Conservation (phyloP, 2,329 filamentous ascomycete species). For the Aphanocladium album region DNA sequence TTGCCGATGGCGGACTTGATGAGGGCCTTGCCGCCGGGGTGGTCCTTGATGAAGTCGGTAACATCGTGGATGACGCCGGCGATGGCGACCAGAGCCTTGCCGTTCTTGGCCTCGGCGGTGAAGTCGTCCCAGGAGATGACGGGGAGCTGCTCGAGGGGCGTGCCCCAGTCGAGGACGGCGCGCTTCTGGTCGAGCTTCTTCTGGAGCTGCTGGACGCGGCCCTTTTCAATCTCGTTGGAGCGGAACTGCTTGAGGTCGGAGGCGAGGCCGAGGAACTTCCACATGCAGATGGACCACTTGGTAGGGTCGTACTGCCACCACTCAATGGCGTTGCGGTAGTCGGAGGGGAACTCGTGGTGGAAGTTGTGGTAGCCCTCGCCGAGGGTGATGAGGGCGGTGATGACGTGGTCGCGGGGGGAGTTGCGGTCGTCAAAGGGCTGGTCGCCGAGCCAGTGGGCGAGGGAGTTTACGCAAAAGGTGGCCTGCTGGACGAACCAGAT, state of each 20-base stretch:
- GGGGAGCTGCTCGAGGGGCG: conserved; percentile 77
- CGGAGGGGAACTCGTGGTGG: conserved; percentile 90
- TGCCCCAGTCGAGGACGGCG: conserved; percentile 76
- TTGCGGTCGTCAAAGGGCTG: conserved; percentile 92
- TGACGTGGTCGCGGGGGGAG: conserved; percentile 80
- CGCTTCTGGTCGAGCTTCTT: conserved; percentile 92
- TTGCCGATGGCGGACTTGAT: conserved; percentile 79
- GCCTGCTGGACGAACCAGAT: conserved; percentile 90
- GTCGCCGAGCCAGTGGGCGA: conserved; percentile 87
- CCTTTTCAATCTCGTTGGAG: conserved; percentile 88
- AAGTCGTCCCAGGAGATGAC: conserved; percentile 86
- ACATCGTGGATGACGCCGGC: conserved; percentile 86
- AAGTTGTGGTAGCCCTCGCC: conserved; percentile 94
- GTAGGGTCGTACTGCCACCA: conserved; percentile 91
- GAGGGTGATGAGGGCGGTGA: conserved; percentile 79
- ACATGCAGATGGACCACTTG: conserved; percentile 81
- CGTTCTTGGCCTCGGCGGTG: conserved; percentile 63
- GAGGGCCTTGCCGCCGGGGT: conserved; percentile 85
- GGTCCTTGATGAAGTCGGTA: conserved; percentile 77
- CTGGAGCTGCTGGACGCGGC: conserved; percentile 79
- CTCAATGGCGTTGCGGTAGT: conserved; percentile 87
- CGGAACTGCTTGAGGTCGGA: conserved; percentile 89
- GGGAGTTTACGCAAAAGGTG: conserved; percentile 88
- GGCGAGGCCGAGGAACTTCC: conserved; percentile 79
- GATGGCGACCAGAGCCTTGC: conserved; percentile 70